phyloP scores from a whole-genome alignment of 345 rosid genomes.

The Tarenaya hassleriana region DNA sequence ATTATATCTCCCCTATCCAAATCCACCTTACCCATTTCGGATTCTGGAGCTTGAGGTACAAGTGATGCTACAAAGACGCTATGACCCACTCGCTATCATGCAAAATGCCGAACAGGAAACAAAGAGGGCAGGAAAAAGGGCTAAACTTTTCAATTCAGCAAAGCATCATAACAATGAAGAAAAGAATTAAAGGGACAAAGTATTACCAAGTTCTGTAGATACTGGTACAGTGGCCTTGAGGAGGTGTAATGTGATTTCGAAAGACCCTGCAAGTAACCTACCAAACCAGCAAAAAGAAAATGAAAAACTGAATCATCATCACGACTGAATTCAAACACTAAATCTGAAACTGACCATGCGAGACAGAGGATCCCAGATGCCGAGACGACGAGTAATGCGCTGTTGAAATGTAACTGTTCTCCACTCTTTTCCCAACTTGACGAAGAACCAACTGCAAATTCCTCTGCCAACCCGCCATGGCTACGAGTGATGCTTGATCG shows the following conservation, averaged over 20 bases:
- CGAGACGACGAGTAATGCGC: slow-evolving; percentile 29
- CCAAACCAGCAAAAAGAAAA: slow-evolving; percentile 32
- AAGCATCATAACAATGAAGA: no score
- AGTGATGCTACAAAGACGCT: neutral
- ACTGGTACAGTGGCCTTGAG: slow-evolving; percentile 51
- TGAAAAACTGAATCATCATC: slow-evolving; percentile 2
- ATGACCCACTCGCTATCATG: neutral
- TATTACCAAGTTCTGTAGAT: slow-evolving; percentile 63
- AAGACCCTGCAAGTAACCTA: slow-evolving; percentile 32
- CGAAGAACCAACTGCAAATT: slow-evolving; percentile 45
- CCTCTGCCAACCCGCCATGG: slow-evolving; percentile 77
- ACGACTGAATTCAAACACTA: neutral
- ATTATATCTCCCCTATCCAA: neutral
- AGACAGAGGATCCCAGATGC: slow-evolving; percentile 26
- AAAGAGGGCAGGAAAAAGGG: neutral
- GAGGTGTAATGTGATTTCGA: slow-evolving; percentile 37
- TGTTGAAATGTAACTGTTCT: slow-evolving; percentile 24
- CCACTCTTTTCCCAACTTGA: slow-evolving; percentile 42
- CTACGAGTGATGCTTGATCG: slow-evolving; percentile 1
- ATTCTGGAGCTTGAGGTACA: no score
- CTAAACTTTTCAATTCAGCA: no score
- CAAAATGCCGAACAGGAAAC: neutral
- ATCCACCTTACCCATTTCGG: neutral
- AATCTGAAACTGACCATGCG: slow-evolving; percentile 28
- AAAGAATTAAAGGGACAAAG: neutral